Percentiles rank a stretch among this genome's conserved stretches.
Evolutionary conservation across 208 protist genomes (phyloP).

Genomic region (Strigomonas culicis): DNA sequence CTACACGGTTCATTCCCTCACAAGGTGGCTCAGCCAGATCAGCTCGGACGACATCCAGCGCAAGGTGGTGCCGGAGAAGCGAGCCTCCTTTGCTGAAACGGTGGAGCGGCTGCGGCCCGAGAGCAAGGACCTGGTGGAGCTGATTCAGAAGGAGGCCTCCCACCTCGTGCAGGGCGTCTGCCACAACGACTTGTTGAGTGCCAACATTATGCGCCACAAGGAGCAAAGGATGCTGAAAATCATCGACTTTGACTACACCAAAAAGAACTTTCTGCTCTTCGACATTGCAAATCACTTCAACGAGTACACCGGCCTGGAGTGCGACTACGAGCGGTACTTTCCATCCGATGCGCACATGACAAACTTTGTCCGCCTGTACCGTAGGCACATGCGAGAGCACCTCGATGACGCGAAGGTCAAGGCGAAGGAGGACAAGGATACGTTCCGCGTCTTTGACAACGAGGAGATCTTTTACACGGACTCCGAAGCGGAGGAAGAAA

Average conservation of each 20-base stretch:
- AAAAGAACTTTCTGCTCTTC: slow-evolving; percentile 82
- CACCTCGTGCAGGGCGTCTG: slow-evolving; percentile 73
- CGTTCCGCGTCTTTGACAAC: slow-evolving; percentile 6
- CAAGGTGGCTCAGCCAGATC: slow-evolving; percentile 61
- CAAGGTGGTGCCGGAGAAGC: slow-evolving; percentile 56
- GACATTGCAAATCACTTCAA: slow-evolving; percentile 93
- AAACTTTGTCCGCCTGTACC: slow-evolving; percentile 71
- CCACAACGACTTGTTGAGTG: slow-evolving; percentile 91
- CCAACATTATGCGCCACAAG: slow-evolving; percentile 85
- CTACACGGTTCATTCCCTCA: slow-evolving; percentile 71
- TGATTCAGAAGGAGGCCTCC: slow-evolving; percentile 21
- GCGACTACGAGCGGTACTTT: slow-evolving; percentile 80
- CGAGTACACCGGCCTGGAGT: slow-evolving; percentile 89
- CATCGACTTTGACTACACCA: slow-evolving; percentile 94
- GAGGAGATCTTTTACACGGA: slow-evolving; percentile 39
- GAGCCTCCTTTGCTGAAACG: slow-evolving; percentile 31
- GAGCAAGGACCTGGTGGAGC: slow-evolving; percentile 36
- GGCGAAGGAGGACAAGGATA: neutral
- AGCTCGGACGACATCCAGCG: slow-evolving; percentile 41
- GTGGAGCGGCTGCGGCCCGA: slow-evolving; percentile 35
- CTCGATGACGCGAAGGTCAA: slow-evolving; percentile 25
- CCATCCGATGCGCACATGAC: slow-evolving; percentile 68
- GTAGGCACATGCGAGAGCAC: slow-evolving; percentile 52
- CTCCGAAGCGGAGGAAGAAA: slow-evolving; percentile 26
- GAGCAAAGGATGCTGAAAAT: slow-evolving; percentile 51